phyloP scores from a whole-genome alignment of 768 basidiomycete genomes.

The Lyophyllum decastes region DNA sequence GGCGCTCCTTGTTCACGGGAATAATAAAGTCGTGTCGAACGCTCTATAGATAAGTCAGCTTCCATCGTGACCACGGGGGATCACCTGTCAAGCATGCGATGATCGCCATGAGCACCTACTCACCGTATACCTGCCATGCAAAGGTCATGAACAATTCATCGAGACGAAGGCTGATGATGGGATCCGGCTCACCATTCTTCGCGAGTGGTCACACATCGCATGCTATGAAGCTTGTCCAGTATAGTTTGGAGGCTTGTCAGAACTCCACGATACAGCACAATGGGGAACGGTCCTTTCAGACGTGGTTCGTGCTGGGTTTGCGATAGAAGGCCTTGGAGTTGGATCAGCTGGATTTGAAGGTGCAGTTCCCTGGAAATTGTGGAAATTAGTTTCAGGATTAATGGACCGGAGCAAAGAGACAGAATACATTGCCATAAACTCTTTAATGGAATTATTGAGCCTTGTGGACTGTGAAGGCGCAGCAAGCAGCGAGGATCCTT shows the following conservation, averaged over 20 bases:
- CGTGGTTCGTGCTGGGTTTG: constrained; percentile 94
- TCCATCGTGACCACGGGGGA: not conserved
- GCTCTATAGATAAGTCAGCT: constrained; percentile 43
- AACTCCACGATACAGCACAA: constrained; percentile 79
- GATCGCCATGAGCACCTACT: constrained; percentile 21
- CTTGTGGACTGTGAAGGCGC: constrained; percentile 38
- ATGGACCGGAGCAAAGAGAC: not conserved
- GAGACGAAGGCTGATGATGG: constrained; percentile 9
- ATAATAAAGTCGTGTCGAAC: constrained; percentile 87
- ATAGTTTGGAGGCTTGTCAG: constrained; percentile 83
- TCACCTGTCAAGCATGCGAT: not conserved
- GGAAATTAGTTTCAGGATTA: not conserved
- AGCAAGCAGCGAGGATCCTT: constrained; percentile 29
- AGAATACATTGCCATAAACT: constrained; percentile 91
- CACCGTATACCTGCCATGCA: constrained; percentile 66
- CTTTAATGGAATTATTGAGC: constrained; percentile 66
- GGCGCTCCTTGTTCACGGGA: constrained; percentile 85
- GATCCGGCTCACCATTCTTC: constrained; percentile 77
- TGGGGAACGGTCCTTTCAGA: constrained; percentile 93
- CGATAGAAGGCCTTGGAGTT: constrained; percentile 80
- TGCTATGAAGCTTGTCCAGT: constrained; percentile 87
- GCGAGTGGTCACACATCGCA: constrained; percentile 95
- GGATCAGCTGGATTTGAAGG: constrained; percentile 87
- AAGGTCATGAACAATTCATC: constrained; percentile 5
- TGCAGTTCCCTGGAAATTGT: constrained; percentile 78